A percentile compares a stretch with the other conserved stretches of the same genome.
phyloP scores from a whole-genome alignment of 371 early-diverging fungal species.

The Rhizopus stolonifer region DNA sequence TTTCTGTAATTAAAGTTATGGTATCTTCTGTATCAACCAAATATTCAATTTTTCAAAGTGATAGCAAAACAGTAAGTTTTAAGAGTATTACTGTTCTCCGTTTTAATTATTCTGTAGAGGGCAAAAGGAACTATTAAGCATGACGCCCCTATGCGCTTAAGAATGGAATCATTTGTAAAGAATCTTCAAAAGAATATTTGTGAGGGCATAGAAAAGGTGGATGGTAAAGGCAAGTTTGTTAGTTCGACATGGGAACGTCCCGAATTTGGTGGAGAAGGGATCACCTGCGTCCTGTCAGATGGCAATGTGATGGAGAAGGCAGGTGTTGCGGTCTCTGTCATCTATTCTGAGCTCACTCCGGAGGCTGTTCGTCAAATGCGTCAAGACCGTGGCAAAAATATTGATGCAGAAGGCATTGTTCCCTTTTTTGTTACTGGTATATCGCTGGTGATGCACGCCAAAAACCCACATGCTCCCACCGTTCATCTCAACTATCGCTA shows the following conservation, averaged over 20 bases:
- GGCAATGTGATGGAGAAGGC: conserved; percentile 95
- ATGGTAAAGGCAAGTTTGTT: conserved; percentile 66
- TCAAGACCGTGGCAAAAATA: conserved; percentile 60
- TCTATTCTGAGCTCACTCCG: conserved; percentile 72
- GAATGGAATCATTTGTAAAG: conserved; percentile 80
- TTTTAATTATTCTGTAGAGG: conserved; percentile 11
- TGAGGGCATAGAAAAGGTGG: conserved; percentile 56
- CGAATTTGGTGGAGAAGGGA: conserved; percentile 86
- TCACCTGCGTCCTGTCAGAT: conserved; percentile 89
- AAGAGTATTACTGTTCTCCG: not conserved
- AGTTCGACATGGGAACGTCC: conserved; percentile 79
- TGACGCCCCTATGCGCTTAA: conserved; percentile 70
- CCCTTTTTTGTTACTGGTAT: conserved; percentile 91
- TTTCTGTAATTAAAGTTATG: conserved; percentile 8
- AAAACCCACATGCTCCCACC: conserved; percentile 95
- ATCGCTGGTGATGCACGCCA: conserved; percentile 91
- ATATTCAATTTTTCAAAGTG: conserved; percentile 22
- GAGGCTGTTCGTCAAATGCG: conserved; percentile 83
- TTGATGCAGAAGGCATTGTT: conserved; percentile 46
- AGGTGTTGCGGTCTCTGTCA: conserved; percentile 85
- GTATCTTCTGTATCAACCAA: conserved; percentile 23
- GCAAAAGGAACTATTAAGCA: conserved; percentile 19
- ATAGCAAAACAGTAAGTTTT: conserved; percentile 17
- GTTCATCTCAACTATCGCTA: conserved; percentile 96
- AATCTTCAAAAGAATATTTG: conserved; percentile 74